A percentile compares a stretch with the other conserved stretches of the same genome.
Conservation (phyloP, 176 grass and related monocot species). For the Avena insularis region DNA sequence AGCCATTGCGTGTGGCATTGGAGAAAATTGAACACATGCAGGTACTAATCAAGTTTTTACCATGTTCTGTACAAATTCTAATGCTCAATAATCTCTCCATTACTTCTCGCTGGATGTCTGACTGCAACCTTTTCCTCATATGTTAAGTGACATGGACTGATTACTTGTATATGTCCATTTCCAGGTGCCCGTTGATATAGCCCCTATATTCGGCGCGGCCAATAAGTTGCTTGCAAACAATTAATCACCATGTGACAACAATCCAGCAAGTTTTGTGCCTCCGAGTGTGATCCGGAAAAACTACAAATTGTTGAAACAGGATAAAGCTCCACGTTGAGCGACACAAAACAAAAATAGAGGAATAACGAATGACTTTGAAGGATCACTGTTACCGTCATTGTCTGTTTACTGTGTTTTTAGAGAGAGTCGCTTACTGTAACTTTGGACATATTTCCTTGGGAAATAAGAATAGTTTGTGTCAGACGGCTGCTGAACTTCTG, state of each 20-base stretch:
- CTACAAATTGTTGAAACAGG: neutral
- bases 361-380: constrained; percentile 17
- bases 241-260: neutral
- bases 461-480: neutral
- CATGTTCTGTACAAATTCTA: neutral
- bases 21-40: constrained; percentile 85
- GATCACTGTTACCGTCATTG: neutral
- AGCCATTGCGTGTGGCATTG: constrained; percentile 72
- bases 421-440: neutral
- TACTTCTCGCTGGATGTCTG: neutral
- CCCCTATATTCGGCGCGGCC: constrained; percentile 60
- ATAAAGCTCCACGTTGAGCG: neutral
- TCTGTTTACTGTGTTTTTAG: too few species aligned
- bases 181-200: constrained; percentile 87
- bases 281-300: neutral
- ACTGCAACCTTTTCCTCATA: neutral
- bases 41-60: constrained; percentile 42
- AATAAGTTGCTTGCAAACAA: constrained; percentile 54
- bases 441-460: neutral
- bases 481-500: neutral
- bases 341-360: neutral
- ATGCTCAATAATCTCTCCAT: neutral
- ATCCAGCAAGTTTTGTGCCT: neutral
- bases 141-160: neutral
- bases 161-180: constrained; percentile 33